These are phyloP conservation scores for Candida railenensis DNA, from an alignment of 805 yeast genomes.

Conservation along the genomic window DNA sequence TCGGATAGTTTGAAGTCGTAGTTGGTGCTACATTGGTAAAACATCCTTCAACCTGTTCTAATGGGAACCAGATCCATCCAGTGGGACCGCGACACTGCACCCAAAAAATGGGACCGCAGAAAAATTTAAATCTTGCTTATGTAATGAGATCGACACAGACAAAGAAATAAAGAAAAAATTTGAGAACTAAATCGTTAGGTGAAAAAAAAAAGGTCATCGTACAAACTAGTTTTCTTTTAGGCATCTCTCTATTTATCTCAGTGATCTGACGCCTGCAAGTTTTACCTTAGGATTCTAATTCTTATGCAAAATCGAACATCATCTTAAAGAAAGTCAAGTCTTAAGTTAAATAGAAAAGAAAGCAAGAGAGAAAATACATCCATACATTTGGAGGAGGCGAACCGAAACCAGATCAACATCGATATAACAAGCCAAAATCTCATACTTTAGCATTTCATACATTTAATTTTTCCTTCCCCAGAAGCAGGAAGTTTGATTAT, in stretches of 20 bases:
- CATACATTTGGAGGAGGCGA: neutral
- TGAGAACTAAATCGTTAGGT: neutral
- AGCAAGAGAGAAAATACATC: neutral
- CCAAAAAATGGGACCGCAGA: neutral
- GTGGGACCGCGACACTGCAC: neutral
- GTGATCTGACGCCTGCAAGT: neutral
- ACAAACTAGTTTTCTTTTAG: neutral
- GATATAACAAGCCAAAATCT: neutral
- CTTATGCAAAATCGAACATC: neutral
- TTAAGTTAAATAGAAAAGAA: neutral
- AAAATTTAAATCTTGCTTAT: neutral
- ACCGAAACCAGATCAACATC: neutral
- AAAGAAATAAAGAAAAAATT: too few relatives aligned
- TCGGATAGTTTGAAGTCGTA: conserved; percentile 23
- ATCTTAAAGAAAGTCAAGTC: neutral
- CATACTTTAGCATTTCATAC: neutral
- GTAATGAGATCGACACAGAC: neutral
- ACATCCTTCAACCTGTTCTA: conserved; percentile 3
- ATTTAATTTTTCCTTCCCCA: neutral
- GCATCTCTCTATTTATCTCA: neutral
- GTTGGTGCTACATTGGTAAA: neutral
- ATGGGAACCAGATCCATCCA: neutral
- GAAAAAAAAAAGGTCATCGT: neutral
- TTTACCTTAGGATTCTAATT: neutral
- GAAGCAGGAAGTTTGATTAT: neutral